phyloP scores from a whole-genome alignment of 2,329 filamentous ascomycete genomes.

The Colletotrichum sp. region DNA sequence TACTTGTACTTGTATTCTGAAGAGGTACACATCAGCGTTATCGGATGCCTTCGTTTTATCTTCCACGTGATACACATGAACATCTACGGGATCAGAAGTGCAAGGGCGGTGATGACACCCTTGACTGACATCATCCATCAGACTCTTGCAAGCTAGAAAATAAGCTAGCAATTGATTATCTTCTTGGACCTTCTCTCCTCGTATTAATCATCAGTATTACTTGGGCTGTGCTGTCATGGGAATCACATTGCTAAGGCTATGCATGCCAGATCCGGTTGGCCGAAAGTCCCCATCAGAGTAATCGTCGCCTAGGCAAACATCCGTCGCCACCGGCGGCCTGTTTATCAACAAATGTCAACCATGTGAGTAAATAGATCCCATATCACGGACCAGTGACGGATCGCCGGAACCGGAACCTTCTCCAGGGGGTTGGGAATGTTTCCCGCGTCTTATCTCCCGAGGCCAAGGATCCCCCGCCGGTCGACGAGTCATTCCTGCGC shows the following conservation, averaged over 20 bases:
- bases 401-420: slow-evolving; percentile 19
- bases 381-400: background rate
- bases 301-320: background rate
- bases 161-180: background rate
- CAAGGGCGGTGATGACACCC: background rate
- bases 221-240: background rate
- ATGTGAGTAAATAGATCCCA: background rate
- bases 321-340: background rate
- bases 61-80: background rate
- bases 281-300: too few species aligned
- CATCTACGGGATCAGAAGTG: background rate
- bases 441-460: slow-evolving; percentile 10
- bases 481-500: background rate
- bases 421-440: background rate
- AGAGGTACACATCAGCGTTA: background rate
- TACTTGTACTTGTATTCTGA: fast-evolving
- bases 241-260: background rate
- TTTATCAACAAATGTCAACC: background rate
- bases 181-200: background rate
- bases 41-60: background rate
- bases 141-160: background rate
- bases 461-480: background rate
- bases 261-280: background rate
- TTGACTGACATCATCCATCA: background rate
- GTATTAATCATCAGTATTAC: background rate